Evolutionary conservation across 495 filamentous ascomycete genomes (phyloP), one percentile per base, ranked within the genome.

Genomic region (Tuber umbilicatum): DNA sequence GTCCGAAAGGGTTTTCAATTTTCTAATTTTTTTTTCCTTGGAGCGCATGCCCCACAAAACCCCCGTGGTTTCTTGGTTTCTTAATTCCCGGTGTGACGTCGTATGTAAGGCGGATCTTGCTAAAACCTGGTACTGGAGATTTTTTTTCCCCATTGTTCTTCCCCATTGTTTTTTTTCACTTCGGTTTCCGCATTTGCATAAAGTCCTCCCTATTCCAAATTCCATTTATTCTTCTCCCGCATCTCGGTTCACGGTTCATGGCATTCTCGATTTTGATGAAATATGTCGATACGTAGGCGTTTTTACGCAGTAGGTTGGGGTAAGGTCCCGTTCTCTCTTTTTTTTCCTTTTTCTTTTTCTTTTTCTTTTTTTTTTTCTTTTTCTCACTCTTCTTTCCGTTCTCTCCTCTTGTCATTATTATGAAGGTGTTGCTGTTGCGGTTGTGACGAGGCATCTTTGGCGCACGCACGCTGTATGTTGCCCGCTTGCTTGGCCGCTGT

Each of bases 61-160:
- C 73, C 68, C 76, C 76, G 45, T 42, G 70, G 67, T 77, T 78
- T 70, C 50, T 69, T 42, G 70, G 67, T 77, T 78, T 70, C 50
- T 69, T 74, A 74, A 78, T 74, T 50, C 77, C 72, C 69, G 72
- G 72, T 74, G 71, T 69, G 74, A 75, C 76, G 70, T 70, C 9
- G 50, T 74, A 71, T 78, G 72, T 73, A 78, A 74, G 71, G 72
- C 60, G 76, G 77, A 79, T 79, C 75, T 78, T 78, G 76, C 73
- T 72, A 78, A 78, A 74, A 78, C 77, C 77, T 74, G 72, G 77
- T 79, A 79, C 42, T 74, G 50, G 23, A 70, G 35, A 64, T 55
- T 75, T 69, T 42, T 77, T 69, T 76, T 71, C 50, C 10, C 69
- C 78, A 43, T 78, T 70, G 75, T 67, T 70, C 72, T 72, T 79